Evolutionary conservation across 2,329 filamentous ascomycete genomes (phyloP), one percentile per base, ranked within the genome.

Genomic region (Penicillium nordicum): DNA sequence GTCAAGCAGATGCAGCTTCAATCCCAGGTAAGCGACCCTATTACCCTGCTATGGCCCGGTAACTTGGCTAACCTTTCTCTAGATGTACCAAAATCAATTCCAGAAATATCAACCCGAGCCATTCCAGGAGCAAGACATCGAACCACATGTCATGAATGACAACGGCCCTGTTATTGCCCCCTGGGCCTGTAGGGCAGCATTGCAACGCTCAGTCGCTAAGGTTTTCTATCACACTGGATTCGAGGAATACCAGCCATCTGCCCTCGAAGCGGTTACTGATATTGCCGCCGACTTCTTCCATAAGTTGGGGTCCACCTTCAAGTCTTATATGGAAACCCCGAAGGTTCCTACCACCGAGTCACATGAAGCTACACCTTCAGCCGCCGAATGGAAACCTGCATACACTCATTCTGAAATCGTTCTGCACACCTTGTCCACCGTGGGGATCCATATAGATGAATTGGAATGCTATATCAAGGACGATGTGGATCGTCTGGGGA

Each of bases 1-100:
- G 94, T 99, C 72, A 99, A 97, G 78, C 94, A 99, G 77, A 99
- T 99, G 94, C 94, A 99, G 76, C 85, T 97, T 52, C 94, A 99
- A 73, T 90, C 92, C 50, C 94, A 97, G 83, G 90, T 91, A 84
- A 70, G 79, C 29, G 38, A 8, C 47, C 36, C 7, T 30, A 56
- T 44, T 30, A 9, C 56, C 25, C 18, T n/a, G 8, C 8, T 42
- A 16, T 21, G 3, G 5, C 27, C 34, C 23, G 18, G 37, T 4
- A 12, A 14, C n/a, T 12, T 9, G 12, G 36, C 50, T 66, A 61
- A 63, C 52, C 34, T 3, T 44, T 14, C n/a, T 14, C 18, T 65
- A 94, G 89, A 89, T 96, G 71, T 99, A 99, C 71, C 89, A 92
- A 69, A 99, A 99, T 69, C 94, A 99, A 73, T 99, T 99, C 67